Percentiles rank a stretch among this genome's conserved stretches.
Evolutionary conservation across 305 asterid species (phyloP).

Genomic region (Rubia occidens): DNA sequence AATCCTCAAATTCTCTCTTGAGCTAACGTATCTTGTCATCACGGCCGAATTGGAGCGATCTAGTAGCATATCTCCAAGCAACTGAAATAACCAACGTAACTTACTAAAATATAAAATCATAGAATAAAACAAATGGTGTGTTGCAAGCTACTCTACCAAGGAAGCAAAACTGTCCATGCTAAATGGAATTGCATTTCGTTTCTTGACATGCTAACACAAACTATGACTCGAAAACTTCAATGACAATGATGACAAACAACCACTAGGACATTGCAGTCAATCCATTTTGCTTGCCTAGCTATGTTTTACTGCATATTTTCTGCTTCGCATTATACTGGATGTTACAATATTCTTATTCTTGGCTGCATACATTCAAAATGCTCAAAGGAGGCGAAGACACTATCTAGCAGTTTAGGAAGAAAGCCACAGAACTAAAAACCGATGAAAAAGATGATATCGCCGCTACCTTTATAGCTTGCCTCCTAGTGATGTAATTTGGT

Average conservation of each 20-base stretch:
- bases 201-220: neutral
- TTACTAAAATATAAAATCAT: neutral
- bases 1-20: conserved; percentile 87
- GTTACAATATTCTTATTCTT: neutral
- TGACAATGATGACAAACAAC: neutral
- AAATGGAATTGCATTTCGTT: neutral
- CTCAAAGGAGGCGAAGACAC: neutral
- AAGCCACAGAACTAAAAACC: neutral
- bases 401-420: neutral
- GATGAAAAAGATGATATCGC: neutral
- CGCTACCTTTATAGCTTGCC: conserved; percentile 67
- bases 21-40: conserved; percentile 80
- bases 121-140: neutral
- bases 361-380: neutral
- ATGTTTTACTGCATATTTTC: neutral
- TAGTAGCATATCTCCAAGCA: conserved; percentile 42
- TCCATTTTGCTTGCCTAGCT: neutral
- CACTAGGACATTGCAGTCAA: neutral
- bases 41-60: conserved; percentile 91
- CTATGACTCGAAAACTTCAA: neutral
- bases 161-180: neutral
- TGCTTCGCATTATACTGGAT: neutral
- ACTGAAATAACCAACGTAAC: conserved; percentile 20
- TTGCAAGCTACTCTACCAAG: neutral
- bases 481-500: conserved; percentile 62